Evolutionary conservation across 1,284 basidiomycete genomes (phyloP), one percentile per base, ranked within the genome.

Genomic region (Tilletia setariae): DNA sequence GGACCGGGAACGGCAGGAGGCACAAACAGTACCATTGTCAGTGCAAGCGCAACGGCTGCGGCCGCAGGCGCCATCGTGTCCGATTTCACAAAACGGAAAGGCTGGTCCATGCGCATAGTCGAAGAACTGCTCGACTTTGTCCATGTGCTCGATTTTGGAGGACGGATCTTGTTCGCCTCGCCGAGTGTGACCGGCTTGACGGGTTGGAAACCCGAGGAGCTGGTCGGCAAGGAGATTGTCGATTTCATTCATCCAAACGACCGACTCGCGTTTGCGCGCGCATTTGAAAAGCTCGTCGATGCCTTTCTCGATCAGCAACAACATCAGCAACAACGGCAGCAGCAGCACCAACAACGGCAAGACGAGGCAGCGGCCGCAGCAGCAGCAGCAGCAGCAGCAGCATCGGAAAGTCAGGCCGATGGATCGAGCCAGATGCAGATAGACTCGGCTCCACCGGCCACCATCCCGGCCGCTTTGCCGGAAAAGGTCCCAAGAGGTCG

Each of bases 61-160:
- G 69, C 71, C 7, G 30, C 74, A 68, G 66, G 66, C 67, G 23
- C 67, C 69, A 13, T 59, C 71, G 74, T 74, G 40, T 74, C 73
- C 61, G 78, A 78, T 56, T 78, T 79, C 49, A 79, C 78, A 46
- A 76, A 76, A 62, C 71, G 78, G 30, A 79, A 79, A 61, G 78
- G 78, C 21, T 79, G 78, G 78, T 70, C 74, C 13, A 73, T 66
- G 2, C 72, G 78, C 40, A 72, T 79, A 30, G 74, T 79, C 3
- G 78, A 79, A 51, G 78, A 79, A 63, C 67, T 79, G 61, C 70
- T 78, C 49, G 78, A 79, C 67, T 78, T 79, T 67, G 74, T 77
- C 1, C 76, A 78, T 61, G 78, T 79, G 21, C 68, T 79, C 43
- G 76, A 78, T 67, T 70, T 70, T 7, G 67, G 76, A 3, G 76